These are phyloP conservation scores for Arxiozyma heterogenica DNA, from an alignment of 1,139 yeast species.

Conservation along the genomic window DNA sequence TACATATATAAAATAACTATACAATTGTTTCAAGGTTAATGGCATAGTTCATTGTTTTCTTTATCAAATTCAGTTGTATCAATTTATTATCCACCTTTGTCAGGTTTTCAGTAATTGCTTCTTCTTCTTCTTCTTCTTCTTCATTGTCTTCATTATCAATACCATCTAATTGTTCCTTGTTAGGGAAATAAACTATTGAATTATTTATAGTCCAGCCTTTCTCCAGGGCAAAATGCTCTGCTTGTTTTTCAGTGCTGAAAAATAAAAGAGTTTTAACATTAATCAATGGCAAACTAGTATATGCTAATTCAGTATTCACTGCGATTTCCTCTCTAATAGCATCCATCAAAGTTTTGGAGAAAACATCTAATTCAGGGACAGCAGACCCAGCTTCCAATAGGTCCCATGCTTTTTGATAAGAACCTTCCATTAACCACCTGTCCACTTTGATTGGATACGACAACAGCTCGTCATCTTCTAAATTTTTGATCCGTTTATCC, in stretches of 20 bases:
- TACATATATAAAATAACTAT: constrained; percentile 8
- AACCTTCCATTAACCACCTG: constrained; percentile 93
- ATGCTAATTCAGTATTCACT: constrained; percentile 74
- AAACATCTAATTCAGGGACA: constrained; percentile 47
- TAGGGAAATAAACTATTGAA: constrained; percentile 52
- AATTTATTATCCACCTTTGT: neutral
- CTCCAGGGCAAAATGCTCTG: constrained; percentile 49
- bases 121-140: constrained; percentile 9
- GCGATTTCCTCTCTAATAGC: constrained; percentile 85
- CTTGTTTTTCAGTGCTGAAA: constrained; percentile 57
- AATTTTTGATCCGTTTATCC: constrained; percentile 45
- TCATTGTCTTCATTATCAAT: neutral
- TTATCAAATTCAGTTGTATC: constrained; percentile 15
- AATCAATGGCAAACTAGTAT: constrained; percentile 63
- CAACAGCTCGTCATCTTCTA: constrained; percentile 51
- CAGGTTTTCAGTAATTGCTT: neutral
- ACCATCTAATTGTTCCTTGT: constrained; percentile 10
- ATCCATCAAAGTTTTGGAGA: constrained; percentile 54
- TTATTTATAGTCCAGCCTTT: constrained; percentile 57
- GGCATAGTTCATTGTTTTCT: constrained; percentile 27
- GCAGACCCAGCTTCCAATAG: constrained; percentile 40
- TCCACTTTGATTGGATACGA: constrained; percentile 83
- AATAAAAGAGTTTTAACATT: constrained; percentile 79
- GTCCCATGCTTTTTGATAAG: constrained; percentile 87
- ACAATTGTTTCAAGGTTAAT: constrained; percentile 29